A percentile compares a stretch with the other conserved stretches of the same genome.
Conservation (phyloP, 1,139 yeast genomes). For the Taiozyma sp. region DNA sequence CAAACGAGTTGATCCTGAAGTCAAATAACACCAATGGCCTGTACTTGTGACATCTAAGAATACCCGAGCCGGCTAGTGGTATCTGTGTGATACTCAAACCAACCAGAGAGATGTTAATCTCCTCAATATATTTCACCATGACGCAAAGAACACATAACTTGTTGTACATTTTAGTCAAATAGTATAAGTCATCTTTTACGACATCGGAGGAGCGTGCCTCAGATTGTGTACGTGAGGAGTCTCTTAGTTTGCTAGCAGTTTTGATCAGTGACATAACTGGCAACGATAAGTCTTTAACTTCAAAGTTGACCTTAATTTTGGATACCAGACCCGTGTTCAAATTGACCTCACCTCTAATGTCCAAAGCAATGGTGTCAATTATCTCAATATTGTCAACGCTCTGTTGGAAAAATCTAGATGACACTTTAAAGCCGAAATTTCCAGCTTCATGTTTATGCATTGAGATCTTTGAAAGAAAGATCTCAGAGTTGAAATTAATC, state of each 20-base stretch:
- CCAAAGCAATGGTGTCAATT: conserved; percentile 16
- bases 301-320: conserved; percentile 14
- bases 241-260: conserved; percentile 1
- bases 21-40: conserved; percentile 18
- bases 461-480: conserved; percentile 11
- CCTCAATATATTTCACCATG: conserved; percentile 14
- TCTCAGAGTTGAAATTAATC: conserved; percentile 10
- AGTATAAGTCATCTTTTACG: conserved; percentile 9
- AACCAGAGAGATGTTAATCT: conserved; percentile 14
- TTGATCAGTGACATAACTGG: conserved; percentile 21
- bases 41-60: conserved; percentile 17
- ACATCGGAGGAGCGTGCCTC: not conserved
- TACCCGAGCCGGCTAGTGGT: conserved; percentile 16
- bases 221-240: not conserved
- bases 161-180: conserved; percentile 10
- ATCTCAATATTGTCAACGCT: conserved; percentile 15
- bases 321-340: conserved; percentile 23
- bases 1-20: conserved; percentile 21
- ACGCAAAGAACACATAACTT: conserved; percentile 9
- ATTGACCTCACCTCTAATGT: conserved; percentile 17
- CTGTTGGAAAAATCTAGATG: conserved; percentile 14
- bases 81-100: conserved; percentile 14
- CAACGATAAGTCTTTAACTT: conserved; percentile 19
- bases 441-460: conserved; percentile 7
- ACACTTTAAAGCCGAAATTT: conserved; percentile 4